phyloP scores from a whole-genome alignment of 345 rosid species.

The Balakata baccata region DNA sequence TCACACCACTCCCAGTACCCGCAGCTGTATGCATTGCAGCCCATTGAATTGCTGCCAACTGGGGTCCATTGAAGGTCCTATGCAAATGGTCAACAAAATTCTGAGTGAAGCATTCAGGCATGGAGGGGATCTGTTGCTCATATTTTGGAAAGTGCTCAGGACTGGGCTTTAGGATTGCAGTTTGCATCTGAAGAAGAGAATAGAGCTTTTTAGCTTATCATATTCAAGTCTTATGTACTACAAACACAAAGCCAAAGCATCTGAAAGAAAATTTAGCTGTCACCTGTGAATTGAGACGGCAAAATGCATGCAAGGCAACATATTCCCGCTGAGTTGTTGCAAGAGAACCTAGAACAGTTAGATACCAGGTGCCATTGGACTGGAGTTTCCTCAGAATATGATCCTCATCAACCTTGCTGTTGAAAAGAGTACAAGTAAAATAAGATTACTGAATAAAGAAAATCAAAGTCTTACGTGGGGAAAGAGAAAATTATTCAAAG shows the following conservation, averaged over 20 bases:
- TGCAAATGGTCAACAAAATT: constrained; percentile 75
- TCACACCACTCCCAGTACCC: constrained; percentile 76
- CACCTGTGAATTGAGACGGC: constrained; percentile 94
- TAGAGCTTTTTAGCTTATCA: constrained; percentile 19
- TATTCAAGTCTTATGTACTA: constrained; percentile 17
- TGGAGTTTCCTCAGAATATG: constrained; percentile 87
- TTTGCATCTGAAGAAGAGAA: constrained; percentile 69
- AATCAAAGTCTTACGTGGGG: not conserved
- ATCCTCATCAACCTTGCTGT: constrained; percentile 75
- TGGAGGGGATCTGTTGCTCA: constrained; percentile 81
- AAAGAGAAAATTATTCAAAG: not conserved
- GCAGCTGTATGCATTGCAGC: constrained; percentile 99
- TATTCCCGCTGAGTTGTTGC: constrained; percentile 99
- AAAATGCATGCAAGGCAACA: constrained; percentile 96
- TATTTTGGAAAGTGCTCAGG: constrained; percentile 92
- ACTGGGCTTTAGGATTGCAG: constrained; percentile 84
- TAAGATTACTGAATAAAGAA: not conserved
- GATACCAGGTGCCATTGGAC: constrained; percentile 75
- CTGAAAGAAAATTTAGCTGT: constrained; percentile 11
- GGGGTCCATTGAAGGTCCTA: constrained; percentile 84
- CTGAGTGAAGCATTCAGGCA: constrained; percentile 94
- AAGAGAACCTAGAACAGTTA: constrained; percentile 95
- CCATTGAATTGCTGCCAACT: constrained; percentile 93
- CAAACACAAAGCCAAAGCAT: not conserved
- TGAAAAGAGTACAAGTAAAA: not conserved